Evolutionary conservation across 129 eudicot species (phyloP).

Genomic region (sunflower (Helianthus annuus)): DNA sequence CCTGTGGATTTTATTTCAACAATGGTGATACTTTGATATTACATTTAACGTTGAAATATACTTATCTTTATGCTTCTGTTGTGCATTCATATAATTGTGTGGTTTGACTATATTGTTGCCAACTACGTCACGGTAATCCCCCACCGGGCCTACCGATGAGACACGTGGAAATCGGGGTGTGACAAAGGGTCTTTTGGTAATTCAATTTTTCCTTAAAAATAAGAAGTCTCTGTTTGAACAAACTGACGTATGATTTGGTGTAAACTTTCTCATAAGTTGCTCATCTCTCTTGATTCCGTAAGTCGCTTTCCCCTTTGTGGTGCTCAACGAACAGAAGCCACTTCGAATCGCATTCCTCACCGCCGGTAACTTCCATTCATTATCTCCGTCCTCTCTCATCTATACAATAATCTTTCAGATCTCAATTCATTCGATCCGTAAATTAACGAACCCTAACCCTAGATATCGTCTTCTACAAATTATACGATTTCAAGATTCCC

Average conservation of each 20-base stretch:
- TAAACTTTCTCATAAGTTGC: background rate
- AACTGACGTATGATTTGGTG: background rate
- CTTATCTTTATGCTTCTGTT: too few species aligned
- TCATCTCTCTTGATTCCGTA: background rate
- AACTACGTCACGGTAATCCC: too few species aligned
- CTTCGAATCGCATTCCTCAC: constrained; percentile 20
- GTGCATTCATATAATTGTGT: too few species aligned
- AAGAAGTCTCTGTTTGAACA: background rate
- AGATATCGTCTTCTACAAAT: background rate
- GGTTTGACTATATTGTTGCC: too few species aligned
- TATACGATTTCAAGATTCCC: background rate
- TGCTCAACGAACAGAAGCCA: constrained; percentile 1
- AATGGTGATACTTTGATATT: too few species aligned
- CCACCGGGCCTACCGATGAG: too few species aligned
- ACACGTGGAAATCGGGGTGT: too few species aligned
- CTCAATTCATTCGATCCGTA: constrained; percentile 1
- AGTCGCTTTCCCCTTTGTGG: constrained; percentile 18
- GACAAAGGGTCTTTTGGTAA: too few species aligned
- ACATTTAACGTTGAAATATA: too few species aligned
- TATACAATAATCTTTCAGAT: background rate
- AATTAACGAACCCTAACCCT: constrained; percentile 2
- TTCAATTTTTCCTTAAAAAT: too few species aligned
- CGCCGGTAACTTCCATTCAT: constrained; percentile 21
- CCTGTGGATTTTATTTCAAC: too few species aligned
- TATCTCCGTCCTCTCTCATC: too few species aligned